Evolutionary conservation across 768 basidiomycete genomes (phyloP).

Genomic region (Panaeolus cyanescens): DNA sequence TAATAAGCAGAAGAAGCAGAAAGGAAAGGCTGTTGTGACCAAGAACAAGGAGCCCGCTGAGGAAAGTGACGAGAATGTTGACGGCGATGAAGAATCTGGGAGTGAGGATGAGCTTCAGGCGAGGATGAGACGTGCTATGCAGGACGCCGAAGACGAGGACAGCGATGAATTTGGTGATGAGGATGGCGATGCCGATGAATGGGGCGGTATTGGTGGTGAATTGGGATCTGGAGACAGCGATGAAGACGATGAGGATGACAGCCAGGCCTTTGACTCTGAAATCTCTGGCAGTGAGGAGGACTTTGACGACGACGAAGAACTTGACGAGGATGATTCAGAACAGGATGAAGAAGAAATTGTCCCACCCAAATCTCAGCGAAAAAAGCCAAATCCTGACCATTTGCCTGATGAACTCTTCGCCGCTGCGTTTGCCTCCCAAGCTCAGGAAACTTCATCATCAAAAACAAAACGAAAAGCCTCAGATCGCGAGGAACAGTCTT

Average conservation of each 20-base stretch:
- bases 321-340: conserved; percentile 22
- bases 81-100: conserved; percentile 9
- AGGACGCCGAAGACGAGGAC: conserved; percentile 31
- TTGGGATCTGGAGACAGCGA: conserved; percentile 25
- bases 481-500: neutral
- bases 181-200: conserved; percentile 22
- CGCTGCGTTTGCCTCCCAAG: conserved; percentile 49
- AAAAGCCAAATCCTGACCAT: conserved; percentile 38
- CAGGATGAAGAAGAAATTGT: conserved; percentile 26
- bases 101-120: conserved; percentile 20
- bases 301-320: conserved; percentile 21
- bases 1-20: conserved; percentile 16
- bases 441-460: conserved; percentile 15
- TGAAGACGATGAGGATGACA: conserved; percentile 23
- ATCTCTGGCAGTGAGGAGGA: conserved; percentile 25
- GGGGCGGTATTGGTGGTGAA: conserved; percentile 27
- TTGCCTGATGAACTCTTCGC: conserved; percentile 69
- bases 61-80: conserved; percentile 4
- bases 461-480: conserved; percentile 21
- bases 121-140: conserved; percentile 44
- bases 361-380: conserved; percentile 5
- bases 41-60: conserved; percentile 11
- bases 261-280: conserved; percentile 22
- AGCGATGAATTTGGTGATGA: conserved; percentile 15
- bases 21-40: conserved; percentile 6